These are phyloP conservation scores for Nicotiana tabacum DNA, from an alignment of 257 asterid genomes.

Conservation along the genomic window DNA sequence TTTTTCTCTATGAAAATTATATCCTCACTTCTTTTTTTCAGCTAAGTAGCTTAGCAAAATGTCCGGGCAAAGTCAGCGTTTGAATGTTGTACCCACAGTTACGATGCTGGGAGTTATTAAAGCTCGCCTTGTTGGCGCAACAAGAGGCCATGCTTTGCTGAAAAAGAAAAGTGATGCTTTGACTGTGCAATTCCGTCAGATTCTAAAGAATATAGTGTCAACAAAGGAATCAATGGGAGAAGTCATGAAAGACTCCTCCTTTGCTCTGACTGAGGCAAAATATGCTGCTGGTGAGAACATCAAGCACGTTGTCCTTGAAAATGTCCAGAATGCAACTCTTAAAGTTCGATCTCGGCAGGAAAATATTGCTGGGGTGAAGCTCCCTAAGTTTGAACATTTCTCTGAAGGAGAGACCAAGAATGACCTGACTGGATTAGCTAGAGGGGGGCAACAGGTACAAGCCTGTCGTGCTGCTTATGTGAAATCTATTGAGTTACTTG, in stretches of 20 bases:
- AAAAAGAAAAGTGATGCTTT: slow-evolving; percentile 50
- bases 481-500: slow-evolving; percentile 44
- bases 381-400: slow-evolving; percentile 39
- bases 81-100: slow-evolving; percentile 45
- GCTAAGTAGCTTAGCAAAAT: slow-evolving; percentile 16
- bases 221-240: slow-evolving; percentile 49
- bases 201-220: slow-evolving; percentile 38
- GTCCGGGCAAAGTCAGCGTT: slow-evolving; percentile 44
- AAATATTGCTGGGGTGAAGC: slow-evolving; percentile 47
- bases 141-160: slow-evolving; percentile 49
- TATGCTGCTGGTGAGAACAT: slow-evolving; percentile 46
- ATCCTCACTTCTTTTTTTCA: neutral
- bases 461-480: slow-evolving; percentile 45
- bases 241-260: slow-evolving; percentile 34
- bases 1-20: neutral
- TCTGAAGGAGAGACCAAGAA: slow-evolving; percentile 46
- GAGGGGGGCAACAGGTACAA: slow-evolving; percentile 51
- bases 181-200: slow-evolving; percentile 47
- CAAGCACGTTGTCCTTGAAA: slow-evolving; percentile 46
- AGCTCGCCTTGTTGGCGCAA: slow-evolving; percentile 46
- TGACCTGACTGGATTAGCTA: slow-evolving; percentile 45
- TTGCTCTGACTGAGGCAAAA: slow-evolving; percentile 40
- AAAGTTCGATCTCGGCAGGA: slow-evolving; percentile 42
- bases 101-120: slow-evolving; percentile 47
- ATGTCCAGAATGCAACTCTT: slow-evolving; percentile 37